Evolutionary conservation across 2,329 filamentous ascomycete genomes (phyloP).

Genomic region (Penicillium sp.): DNA sequence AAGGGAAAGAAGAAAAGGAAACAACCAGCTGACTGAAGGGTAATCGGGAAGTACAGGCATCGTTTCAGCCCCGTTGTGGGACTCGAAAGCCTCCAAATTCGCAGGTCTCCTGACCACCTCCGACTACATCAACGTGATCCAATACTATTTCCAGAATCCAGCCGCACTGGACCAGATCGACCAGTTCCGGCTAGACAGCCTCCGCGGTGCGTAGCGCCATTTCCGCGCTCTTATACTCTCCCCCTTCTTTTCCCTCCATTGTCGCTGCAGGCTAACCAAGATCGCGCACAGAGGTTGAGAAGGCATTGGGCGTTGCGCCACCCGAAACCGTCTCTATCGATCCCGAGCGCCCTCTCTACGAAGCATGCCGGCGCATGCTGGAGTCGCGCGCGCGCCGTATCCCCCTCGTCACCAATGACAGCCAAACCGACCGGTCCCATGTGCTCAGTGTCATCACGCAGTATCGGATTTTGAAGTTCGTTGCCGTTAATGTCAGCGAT

Average conservation of each 20-base stretch:
- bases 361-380: conserved; percentile 93
- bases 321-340: conserved; percentile 97
- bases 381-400: conserved; percentile 91
- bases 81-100: conserved; percentile 89
- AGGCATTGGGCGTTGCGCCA: conserved; percentile 84
- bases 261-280: conserved; percentile 10
- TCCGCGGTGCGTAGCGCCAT: conserved; percentile 69
- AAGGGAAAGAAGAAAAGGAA: conserved; percentile 1
- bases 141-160: conserved; percentile 98
- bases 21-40: conserved; percentile 24
- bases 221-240: neutral
- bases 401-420: conserved; percentile 88
- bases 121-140: conserved; percentile 98
- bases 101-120: conserved; percentile 93
- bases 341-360: conserved; percentile 86
- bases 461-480: conserved; percentile 98
- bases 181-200: conserved; percentile 87
- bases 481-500: conserved; percentile 90
- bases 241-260: conserved; percentile 1
- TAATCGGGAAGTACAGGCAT: conserved; percentile 67
- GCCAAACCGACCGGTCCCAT: conserved; percentile 88
- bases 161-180: conserved; percentile 88
- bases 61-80: conserved; percentile 96
- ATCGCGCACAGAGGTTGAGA: conserved; percentile 81
- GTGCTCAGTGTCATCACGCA: conserved; percentile 97